Evolutionary conservation across 768 basidiomycete genomes (phyloP).

Genomic region (Collybia mongolica): DNA sequence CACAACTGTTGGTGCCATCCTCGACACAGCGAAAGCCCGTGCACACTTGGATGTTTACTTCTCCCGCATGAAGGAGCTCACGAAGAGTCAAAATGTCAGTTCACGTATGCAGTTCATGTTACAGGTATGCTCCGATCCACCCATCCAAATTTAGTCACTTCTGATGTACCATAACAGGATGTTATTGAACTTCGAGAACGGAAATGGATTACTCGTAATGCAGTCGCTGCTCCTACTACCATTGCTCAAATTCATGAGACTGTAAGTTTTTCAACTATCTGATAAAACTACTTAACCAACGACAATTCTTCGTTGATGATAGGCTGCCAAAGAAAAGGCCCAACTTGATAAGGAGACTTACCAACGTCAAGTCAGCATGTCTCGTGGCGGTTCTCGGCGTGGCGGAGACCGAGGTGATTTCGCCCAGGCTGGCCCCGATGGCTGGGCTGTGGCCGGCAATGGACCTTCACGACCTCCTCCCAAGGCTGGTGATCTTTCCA

Average conservation of each 20-base stretch:
- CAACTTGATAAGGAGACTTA: slow-evolving; percentile 57
- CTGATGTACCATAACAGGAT: slow-evolving; percentile 52
- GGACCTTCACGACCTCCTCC: slow-evolving; percentile 56
- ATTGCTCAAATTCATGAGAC: slow-evolving; percentile 87
- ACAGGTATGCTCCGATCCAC: slow-evolving; percentile 53
- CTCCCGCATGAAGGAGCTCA: slow-evolving; percentile 81
- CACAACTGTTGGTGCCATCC: slow-evolving; percentile 79
- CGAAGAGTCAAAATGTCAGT: slow-evolving; percentile 70
- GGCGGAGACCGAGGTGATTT: slow-evolving; percentile 68
- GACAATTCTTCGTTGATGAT: slow-evolving; percentile 5
- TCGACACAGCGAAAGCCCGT: slow-evolving; percentile 80
- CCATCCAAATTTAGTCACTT: no score
- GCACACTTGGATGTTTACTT: slow-evolving; percentile 94
- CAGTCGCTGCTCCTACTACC: slow-evolving; percentile 77
- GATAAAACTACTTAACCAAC: slow-evolving; percentile 2
- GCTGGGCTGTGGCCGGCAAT: slow-evolving; percentile 77
- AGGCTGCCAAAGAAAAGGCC: slow-evolving; percentile 85
- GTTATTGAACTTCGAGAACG: slow-evolving; percentile 84
- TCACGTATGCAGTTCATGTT: slow-evolving; percentile 96
- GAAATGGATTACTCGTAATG: slow-evolving; percentile 76
- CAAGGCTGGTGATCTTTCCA: slow-evolving; percentile 83
- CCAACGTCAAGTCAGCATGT: slow-evolving; percentile 72
- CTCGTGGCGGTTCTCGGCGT: slow-evolving; percentile 86
- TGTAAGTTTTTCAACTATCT: slow-evolving; percentile 43
- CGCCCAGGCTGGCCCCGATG: slow-evolving; percentile 68